Base-by-base conservation (phyloP, 2,329 filamentous ascomycete species). In the Aspergillus sojae region DNA sequence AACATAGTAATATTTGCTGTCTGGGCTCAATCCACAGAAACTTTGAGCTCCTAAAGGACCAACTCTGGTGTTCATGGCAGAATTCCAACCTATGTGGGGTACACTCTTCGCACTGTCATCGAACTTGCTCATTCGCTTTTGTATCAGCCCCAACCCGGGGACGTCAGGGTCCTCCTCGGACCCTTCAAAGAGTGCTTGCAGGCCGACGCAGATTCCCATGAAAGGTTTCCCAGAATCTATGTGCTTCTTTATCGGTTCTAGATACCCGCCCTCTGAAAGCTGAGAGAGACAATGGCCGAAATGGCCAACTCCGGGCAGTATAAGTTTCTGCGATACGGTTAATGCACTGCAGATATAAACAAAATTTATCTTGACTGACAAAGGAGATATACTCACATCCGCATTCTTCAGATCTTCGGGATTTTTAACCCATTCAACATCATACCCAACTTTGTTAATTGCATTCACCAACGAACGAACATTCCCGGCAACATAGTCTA, bases 31-130 rank as follows among this genome's bases (percentile, higher is more conserved):
- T 62, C 91, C 93, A 77, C 94, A 97, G 62, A 98, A 86, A 69
- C 83, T 86, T 66, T 86, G 80, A 21, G 80, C 74, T 65, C 70
- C 74, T 11, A 75, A 77, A 62, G 75, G 79, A 65, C 60, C 76
- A 64, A 77, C 81, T 64, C 72, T 80, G 68, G 65, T 78, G 71
- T 66, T 79, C 71, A 89, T 89, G 52, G 96, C 95, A 70, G 89
- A 93, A 80, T 99, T 99, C 95, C 95, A 99, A 61, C 95, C 95
- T 77, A 99, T 99, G 80, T 99, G 96, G 45, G 95, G 95, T n/a
- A 99, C 96, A 43, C 93, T 89, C 81, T 98, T 98, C 72, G 86
- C 82, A 36, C 79, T 77, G 75, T 92, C 88, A 75, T 92, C 83
- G 80, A 99, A 99, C 65, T 89, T 89, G 74, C 87, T 84, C 67